A percentile compares a stretch with the other conserved stretches of the same genome.
phyloP scores from a whole-genome alignment of 768 basidiomycete genomes.

The Cyclocybe aegerita region DNA sequence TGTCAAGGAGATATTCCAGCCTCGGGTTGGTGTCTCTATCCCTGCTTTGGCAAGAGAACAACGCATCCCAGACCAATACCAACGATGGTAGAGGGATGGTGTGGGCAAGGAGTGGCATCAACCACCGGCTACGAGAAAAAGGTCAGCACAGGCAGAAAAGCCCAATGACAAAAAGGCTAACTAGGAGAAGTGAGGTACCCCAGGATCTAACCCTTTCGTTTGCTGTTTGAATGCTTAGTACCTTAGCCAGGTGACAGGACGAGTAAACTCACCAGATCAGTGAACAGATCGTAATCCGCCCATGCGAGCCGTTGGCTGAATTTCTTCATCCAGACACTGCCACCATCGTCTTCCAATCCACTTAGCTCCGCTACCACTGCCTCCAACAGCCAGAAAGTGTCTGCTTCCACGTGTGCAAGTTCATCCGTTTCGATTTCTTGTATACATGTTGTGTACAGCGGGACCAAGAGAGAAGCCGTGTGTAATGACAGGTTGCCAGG shows the following conservation, averaged over 20 bases:
- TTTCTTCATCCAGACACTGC: slow-evolving; percentile 59
- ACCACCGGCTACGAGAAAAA: slow-evolving; percentile 58
- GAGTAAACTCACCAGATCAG: slow-evolving; percentile 50
- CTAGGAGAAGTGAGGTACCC: slow-evolving; percentile 80
- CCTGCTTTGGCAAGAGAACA: slow-evolving; percentile 61
- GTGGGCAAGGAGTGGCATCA: slow-evolving; percentile 69
- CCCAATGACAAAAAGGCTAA: slow-evolving; percentile 31
- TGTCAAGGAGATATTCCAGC: slow-evolving; percentile 66
- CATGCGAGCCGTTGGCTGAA: slow-evolving; percentile 59
- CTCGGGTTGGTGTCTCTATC: slow-evolving; percentile 58
- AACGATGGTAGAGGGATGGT: slow-evolving; percentile 65
- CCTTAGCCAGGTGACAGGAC: background rate
- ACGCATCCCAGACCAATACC: slow-evolving; percentile 66
- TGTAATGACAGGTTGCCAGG: slow-evolving; percentile 70
- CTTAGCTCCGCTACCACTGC: slow-evolving; percentile 69
- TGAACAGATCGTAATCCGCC: slow-evolving; percentile 64
- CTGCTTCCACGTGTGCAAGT: slow-evolving; percentile 69
- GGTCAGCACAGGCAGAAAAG: background rate
- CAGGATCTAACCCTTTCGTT: slow-evolving; percentile 65
- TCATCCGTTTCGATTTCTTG: slow-evolving; percentile 65
- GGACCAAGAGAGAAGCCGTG: slow-evolving; percentile 67
- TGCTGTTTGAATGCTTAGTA: slow-evolving; percentile 36
- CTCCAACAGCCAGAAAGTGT: slow-evolving; percentile 83
- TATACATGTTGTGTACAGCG: slow-evolving; percentile 60
- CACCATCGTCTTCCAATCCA: slow-evolving; percentile 69